These are phyloP conservation scores for Nadsonia commutata DNA, from an alignment of 1,139 yeast genomes.

Conservation along the genomic window DNA sequence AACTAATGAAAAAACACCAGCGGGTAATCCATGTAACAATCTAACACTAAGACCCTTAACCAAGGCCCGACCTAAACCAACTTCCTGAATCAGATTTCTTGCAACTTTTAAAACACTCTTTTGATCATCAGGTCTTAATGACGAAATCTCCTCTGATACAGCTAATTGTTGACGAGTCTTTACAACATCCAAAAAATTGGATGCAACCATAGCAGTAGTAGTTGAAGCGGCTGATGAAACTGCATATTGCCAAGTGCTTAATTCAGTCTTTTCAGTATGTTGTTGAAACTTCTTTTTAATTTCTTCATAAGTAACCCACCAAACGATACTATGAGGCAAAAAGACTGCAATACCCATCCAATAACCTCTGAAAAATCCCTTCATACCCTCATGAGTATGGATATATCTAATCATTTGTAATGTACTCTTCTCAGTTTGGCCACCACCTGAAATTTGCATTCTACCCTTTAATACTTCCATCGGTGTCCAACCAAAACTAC, in stretches of 20 bases:
- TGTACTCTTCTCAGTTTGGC: conserved; percentile 11
- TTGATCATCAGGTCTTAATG: conserved; percentile 26
- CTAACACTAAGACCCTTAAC: conserved; percentile 26
- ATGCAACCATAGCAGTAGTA: conserved; percentile 24
- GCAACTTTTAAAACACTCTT: conserved; percentile 23
- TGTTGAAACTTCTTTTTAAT: conserved; percentile 6
- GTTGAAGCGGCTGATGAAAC: conserved; percentile 26
- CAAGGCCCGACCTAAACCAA: conserved; percentile 24
- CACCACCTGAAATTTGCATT: conserved; percentile 23
- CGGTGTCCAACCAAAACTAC: conserved; percentile 31
- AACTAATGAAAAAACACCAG: conserved; percentile 27
- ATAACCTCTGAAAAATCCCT: conserved; percentile 30
- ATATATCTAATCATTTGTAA: conserved; percentile 16
- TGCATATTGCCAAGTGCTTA: conserved; percentile 20
- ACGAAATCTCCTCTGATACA: conserved; percentile 24
- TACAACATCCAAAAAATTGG: conserved; percentile 29
- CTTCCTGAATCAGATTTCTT: conserved; percentile 23
- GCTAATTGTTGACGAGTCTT: conserved; percentile 32
- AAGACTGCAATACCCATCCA: conserved; percentile 29
- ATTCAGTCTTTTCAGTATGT: conserved; percentile 7
- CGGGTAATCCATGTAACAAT: conserved; percentile 26
- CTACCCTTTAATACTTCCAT: conserved; percentile 32
- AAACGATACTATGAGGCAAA: conserved; percentile 27
- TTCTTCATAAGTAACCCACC: conserved; percentile 26
- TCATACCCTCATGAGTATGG: conserved; percentile 22